These are phyloP conservation scores for Ganoderma lucidum DNA, from an alignment of 1,284 basidiomycete species.

Conservation along the genomic window DNA sequence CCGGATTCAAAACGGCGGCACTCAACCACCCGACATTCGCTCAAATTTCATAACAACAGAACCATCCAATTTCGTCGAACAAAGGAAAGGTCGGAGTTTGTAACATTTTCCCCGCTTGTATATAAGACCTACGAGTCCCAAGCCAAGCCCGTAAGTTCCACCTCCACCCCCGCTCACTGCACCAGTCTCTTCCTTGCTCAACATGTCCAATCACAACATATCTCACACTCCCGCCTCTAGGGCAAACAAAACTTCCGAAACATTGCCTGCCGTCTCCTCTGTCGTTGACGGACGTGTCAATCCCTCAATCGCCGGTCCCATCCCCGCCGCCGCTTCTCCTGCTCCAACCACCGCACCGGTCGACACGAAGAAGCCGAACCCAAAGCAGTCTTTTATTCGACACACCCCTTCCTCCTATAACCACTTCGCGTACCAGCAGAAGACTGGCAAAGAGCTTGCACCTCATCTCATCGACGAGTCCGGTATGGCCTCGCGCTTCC, in stretches of 20 bases:
- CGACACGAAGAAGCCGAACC: no score
- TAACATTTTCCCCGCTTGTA: neutral
- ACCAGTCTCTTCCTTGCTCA: neutral
- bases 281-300: no score
- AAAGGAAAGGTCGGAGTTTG: neutral
- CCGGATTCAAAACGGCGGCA: no score
- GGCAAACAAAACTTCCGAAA: neutral
- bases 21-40: neutral
- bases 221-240: neutral
- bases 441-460: neutral
- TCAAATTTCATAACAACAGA: neutral
- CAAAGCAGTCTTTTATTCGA: neutral
- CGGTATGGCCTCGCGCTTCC: neutral
- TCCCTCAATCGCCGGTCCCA: neutral
- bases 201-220: neutral
- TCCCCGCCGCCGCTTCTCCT: neutral
- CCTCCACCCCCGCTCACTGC: neutral
- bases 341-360: neutral
- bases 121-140: neutral
- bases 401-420: neutral
- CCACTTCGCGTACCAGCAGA: neutral
- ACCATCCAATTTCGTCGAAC: neutral
- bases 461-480: slow-evolving; percentile 1
- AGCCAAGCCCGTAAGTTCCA: neutral
- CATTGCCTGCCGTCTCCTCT: neutral